A percentile compares a stretch with the other conserved stretches of the same genome.
These are phyloP conservation scores for Metrosideros polymorpha DNA, from an alignment of 441 rosid species.

Conservation along the genomic window DNA sequence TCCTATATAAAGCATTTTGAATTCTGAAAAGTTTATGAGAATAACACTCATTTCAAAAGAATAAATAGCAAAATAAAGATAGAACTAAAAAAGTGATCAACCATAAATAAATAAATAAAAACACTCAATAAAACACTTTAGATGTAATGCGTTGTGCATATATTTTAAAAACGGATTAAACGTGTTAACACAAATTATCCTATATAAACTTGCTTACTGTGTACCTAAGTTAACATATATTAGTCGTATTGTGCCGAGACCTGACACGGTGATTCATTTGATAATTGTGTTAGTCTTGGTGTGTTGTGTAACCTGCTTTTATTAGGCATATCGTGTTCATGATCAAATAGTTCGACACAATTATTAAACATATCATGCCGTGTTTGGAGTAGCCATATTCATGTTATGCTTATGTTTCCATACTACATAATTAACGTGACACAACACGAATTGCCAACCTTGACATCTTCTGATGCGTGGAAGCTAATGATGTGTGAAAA, in stretches of 20 bases:
- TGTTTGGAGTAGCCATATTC: not conserved
- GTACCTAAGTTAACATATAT: not conserved
- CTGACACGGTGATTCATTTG: not conserved
- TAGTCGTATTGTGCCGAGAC: rapidly evolving
- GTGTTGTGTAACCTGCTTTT: not conserved
- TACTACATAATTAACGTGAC: not conserved
- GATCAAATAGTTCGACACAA: not conserved
- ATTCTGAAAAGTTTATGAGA: not conserved
- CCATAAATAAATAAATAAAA: not conserved
- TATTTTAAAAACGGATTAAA: not conserved
- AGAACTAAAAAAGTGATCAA: not conserved
- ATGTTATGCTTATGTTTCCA: not conserved
- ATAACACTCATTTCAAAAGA: not conserved
- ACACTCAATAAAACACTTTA: not conserved
- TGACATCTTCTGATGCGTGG: not conserved
- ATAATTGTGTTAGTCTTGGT: not conserved
- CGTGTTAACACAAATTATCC: not conserved
- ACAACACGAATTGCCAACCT: too few species aligned
- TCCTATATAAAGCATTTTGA: not conserved
- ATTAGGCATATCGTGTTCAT: not conserved
- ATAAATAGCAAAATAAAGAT: not conserved
- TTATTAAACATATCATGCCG: not conserved
- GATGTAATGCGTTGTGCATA: not conserved
- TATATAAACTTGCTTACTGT: not conserved
- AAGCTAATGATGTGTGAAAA: not conserved